Evolutionary conservation across 2,329 filamentous ascomycete genomes (phyloP).

Genomic region (Endoconidiophora laricicola): DNA sequence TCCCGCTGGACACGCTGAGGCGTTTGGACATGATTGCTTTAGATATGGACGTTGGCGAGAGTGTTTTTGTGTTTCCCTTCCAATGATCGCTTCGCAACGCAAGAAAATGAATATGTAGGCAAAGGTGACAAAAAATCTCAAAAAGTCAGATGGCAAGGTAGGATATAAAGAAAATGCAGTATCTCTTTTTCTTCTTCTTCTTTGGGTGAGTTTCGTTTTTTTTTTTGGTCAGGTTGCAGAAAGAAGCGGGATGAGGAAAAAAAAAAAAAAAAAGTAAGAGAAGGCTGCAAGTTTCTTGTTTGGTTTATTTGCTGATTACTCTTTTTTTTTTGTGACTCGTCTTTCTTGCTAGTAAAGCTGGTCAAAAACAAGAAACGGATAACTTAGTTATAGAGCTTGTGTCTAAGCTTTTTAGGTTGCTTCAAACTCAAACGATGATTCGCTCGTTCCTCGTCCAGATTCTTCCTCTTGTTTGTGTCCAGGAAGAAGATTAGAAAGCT

Average conservation of each 20-base stretch:
- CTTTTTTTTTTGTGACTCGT: neutral
- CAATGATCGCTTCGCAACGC: neutral
- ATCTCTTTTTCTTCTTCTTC: too few relatives aligned
- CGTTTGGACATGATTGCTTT: constrained; percentile 43
- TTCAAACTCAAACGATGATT: too few relatives aligned
- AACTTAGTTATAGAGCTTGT: neutral
- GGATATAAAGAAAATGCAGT: too few relatives aligned
- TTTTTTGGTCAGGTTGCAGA: too few relatives aligned
- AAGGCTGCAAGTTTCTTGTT: neutral
- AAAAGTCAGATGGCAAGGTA: neutral
- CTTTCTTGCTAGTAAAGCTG: neutral
- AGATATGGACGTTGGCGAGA: neutral
- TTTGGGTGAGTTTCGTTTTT: too few relatives aligned
- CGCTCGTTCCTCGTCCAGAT: too few relatives aligned
- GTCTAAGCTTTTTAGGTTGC: neutral
- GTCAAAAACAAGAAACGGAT: neutral
- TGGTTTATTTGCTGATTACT: neutral
- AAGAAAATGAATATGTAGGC: neutral
- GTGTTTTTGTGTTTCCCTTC: too few relatives aligned
- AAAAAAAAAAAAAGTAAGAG: neutral
- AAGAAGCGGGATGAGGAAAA: neutral
- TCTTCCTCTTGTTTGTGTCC: too few relatives aligned
- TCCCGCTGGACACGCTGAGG: constrained; percentile 28
- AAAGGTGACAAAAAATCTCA: neutral
- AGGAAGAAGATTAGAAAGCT: neutral